These are phyloP conservation scores for Hygrophorus pudorinus DNA, from an alignment of 768 basidiomycete genomes.

Conservation along the genomic window DNA sequence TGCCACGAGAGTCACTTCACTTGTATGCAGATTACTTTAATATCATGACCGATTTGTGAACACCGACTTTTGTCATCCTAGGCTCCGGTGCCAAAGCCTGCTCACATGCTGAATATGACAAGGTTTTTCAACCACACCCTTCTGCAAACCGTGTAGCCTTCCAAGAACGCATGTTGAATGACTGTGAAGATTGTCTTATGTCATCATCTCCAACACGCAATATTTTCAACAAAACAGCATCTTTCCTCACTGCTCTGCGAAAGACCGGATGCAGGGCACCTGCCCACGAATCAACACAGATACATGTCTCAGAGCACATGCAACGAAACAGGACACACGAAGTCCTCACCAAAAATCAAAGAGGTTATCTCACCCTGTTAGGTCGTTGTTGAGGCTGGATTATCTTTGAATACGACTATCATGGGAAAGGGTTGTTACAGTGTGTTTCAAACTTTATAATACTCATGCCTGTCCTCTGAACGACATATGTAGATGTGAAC, in stretches of 20 bases:
- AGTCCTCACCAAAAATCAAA: background rate
- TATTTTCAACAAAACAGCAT: slow-evolving; percentile 1
- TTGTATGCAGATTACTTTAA: slow-evolving; percentile 9
- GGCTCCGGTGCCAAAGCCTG: slow-evolving; percentile 12
- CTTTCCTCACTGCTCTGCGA: slow-evolving; percentile 2
- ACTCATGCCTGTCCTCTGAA: too few relatives aligned
- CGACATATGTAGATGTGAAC: slow-evolving; percentile 2
- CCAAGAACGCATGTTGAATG: too few relatives aligned
- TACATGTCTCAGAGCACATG: background rate
- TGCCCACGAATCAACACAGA: slow-evolving; percentile 1
- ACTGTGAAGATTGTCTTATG: background rate
- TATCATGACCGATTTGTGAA: too few relatives aligned
- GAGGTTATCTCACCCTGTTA: slow-evolving; percentile 1
- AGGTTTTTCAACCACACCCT: slow-evolving; percentile 4
- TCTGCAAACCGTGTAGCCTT: slow-evolving; percentile 7
- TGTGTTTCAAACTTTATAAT: background rate
- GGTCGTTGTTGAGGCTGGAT: slow-evolving; percentile 2
- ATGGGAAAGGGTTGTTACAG: slow-evolving; percentile 1
- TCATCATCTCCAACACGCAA: background rate
- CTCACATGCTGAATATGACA: too few relatives aligned
- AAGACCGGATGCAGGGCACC: background rate
- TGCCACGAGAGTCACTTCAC: slow-evolving; percentile 10
- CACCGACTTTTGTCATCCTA: background rate
- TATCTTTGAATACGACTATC: background rate
- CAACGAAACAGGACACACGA: too few relatives aligned